Base-by-base conservation (phyloP, 202 grass and related monocot species). In the Musa balbisiana region DNA sequence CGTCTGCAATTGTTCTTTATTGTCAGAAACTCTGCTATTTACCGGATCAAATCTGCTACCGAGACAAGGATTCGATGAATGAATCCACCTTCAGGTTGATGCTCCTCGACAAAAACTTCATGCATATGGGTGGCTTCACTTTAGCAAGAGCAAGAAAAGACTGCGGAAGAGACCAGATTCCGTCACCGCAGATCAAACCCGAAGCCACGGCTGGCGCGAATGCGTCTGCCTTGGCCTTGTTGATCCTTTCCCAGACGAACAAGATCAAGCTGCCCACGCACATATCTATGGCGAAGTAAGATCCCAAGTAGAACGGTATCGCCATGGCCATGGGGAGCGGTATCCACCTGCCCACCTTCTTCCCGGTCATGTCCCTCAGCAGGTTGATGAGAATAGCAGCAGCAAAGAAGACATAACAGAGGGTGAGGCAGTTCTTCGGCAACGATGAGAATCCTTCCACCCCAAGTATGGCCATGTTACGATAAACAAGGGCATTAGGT, bases 301-400 rank as follows among this genome's bases (percentile, higher is more conserved):
- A 84, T 11, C 92, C 92, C 3, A 96, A 73, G 85, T 89, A 96
- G 71, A 96, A 96, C 64, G 92, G 92, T 73, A 96, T 92, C 1
- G 89, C 92, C 87, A 96, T 96, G 16, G 92, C 92, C 92, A 96
- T 96, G 3, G 89, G 92, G 17, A 96, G 75, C 24, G 89, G 92
- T 77, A 96, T 92, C 67, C 84, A 92, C 75, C 73, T 81, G 0
- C 89, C 84, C 13, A 86, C 66, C 85, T 62, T 96, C 10, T 82
- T 43, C 2, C 87, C 87, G 0, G 68, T 58, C 64, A 96, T 1
- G 69, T 96, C 92, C 80, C 85, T 89, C 65, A 84, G 53, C 68
- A 87, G 16, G 80, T 96, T 96, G 69, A 96, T 87, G 66, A 72
- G 26, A 49, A 89, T 73, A 15, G 87, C 92, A 0, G 55, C 87